Evolutionary conservation across 768 basidiomycete genomes (phyloP).

Genomic region (Lactarius psammicola): DNA sequence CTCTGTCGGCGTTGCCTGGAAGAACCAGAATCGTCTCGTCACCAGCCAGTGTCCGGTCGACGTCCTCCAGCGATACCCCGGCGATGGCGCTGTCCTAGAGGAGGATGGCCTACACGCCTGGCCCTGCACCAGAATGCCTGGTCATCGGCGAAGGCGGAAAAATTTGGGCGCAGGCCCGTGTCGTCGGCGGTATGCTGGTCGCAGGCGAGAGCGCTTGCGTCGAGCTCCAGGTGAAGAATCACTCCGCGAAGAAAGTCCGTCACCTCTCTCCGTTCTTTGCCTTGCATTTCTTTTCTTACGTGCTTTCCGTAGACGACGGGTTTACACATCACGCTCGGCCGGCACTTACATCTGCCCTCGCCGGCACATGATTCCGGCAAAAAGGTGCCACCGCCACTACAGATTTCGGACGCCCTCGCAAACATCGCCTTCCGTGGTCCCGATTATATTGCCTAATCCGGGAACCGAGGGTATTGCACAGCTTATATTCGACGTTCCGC

Average conservation of each 20-base stretch:
- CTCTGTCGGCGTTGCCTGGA: slow-evolving; percentile 71
- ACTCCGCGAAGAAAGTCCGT: slow-evolving; percentile 72
- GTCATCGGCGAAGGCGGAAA: slow-evolving; percentile 76
- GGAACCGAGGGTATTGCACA: slow-evolving; percentile 76
- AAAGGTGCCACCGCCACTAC: slow-evolving; percentile 48
- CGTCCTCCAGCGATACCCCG: slow-evolving; percentile 50
- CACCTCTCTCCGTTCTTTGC: background rate
- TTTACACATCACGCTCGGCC: slow-evolving; percentile 56
- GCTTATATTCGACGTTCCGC: slow-evolving; percentile 79
- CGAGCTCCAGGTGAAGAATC: slow-evolving; percentile 79
- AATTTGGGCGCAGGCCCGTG: slow-evolving; percentile 68
- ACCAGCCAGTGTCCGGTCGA: slow-evolving; percentile 59
- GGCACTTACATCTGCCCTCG: slow-evolving; percentile 55
- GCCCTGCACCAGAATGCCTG: slow-evolving; percentile 53
- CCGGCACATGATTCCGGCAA: slow-evolving; percentile 34
- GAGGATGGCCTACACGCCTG: slow-evolving; percentile 37
- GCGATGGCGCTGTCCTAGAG: slow-evolving; percentile 22
- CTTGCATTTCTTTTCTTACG: background rate
- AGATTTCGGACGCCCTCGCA: slow-evolving; percentile 65
- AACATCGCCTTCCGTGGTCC: slow-evolving; percentile 69
- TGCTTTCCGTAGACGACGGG: slow-evolving; percentile 58
- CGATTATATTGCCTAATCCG: slow-evolving; percentile 71
- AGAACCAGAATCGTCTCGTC: slow-evolving; percentile 67
- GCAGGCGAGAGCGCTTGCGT: slow-evolving; percentile 71
- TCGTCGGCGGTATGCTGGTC: slow-evolving; percentile 61